Evolutionary conservation across 305 asterid species (phyloP).

Genomic region (Fraxinus velutina): DNA sequence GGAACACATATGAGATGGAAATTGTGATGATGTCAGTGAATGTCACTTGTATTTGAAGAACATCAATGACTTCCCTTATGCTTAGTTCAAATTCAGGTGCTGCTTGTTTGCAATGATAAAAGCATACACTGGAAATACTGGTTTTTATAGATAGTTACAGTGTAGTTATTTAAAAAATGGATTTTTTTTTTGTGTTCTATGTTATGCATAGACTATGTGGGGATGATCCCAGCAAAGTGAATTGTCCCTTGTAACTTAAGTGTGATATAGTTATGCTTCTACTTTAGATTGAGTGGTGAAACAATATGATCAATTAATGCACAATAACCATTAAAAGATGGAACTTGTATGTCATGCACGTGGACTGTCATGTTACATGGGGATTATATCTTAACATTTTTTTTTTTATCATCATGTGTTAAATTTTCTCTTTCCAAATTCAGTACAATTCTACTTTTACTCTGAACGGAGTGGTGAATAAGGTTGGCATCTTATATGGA

Average conservation of each 20-base stretch:
- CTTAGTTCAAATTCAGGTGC: neutral
- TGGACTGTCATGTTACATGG: neutral
- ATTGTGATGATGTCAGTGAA: neutral
- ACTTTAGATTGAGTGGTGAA: neutral
- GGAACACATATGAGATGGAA: neutral
- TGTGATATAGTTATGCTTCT: neutral
- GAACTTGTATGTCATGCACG: neutral
- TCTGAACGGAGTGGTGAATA: neutral
- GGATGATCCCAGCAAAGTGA: neutral
- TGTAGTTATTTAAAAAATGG: neutral
- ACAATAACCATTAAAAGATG: neutral
- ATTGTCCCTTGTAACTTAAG: neutral
- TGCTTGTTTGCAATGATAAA: neutral
- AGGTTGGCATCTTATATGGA: neutral
- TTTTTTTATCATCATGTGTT: neutral
- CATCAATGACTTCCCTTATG: neutral
- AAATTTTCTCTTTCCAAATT: neutral
- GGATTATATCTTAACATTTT: neutral
- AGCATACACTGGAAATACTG: neutral
- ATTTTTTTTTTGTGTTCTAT: neutral
- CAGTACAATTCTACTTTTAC: neutral
- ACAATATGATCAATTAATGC: neutral
- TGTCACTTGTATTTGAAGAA: neutral
- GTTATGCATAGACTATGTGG: neutral
- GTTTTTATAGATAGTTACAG: neutral